Evolutionary conservation across 208 protist species (phyloP), one percentile per base, ranked within the genome.

Genomic region (Trypanosoma lewisi): DNA sequence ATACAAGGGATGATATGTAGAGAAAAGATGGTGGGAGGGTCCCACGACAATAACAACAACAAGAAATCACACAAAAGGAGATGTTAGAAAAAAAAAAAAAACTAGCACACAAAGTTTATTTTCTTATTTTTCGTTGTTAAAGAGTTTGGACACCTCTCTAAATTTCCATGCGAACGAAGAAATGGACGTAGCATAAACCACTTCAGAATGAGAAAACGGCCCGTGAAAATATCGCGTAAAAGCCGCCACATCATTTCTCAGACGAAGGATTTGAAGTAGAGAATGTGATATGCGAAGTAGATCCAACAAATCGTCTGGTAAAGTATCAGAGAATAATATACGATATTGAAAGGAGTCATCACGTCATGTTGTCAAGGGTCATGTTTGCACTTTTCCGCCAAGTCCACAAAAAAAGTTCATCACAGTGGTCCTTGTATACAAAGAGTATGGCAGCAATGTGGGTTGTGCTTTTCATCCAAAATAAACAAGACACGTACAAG

Each of bases 381-480:
- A 27, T 31, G 21, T 30, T 51, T 37, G 42, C 61, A 69, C 42
- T 69, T 69, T 51, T 44, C 41, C 16, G 54, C 33, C 39, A 69
- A 50, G 9, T 42, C 55, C 12, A 39, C 23, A 51, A 61, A 66
- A 23, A 69, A 36, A 69, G 62, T 16, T 60, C 52, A 8, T 57
- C 37, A 31, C 52, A 60, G 25, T 58, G 51, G 9, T 28, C 62
- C 28, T 41, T 49, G 44, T 67, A 67, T 12, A 17, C 62, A 42
- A 69, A 69, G 11, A 69, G 23, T 36, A 69, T 69, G 34, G n/a
- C 23, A 28, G 51, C 63, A 53, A 69, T 55, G 52, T 23, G 63
- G 52, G 39, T 69, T 60, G 28, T 69, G 34, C 23, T 39, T 49
- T 36, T 69, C 52, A 54, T 69, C 49, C n/a, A 36, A 60, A 69